These are phyloP conservation scores for Lactifluus subvellereus DNA, from an alignment of 768 basidiomycete species.

Conservation along the genomic window DNA sequence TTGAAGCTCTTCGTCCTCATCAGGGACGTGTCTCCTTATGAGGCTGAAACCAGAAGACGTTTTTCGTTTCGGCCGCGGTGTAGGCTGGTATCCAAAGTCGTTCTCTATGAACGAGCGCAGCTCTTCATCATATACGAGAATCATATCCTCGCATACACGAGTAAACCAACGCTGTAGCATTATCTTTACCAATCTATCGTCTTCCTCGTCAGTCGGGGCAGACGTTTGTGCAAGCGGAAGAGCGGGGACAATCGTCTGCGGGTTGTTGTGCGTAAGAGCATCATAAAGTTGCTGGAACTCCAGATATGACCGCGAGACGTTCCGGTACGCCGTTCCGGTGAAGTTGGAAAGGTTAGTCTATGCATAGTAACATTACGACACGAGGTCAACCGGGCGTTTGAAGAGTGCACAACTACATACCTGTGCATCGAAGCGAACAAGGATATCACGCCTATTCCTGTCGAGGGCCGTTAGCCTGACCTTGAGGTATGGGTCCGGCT, in stretches of 20 bases:
- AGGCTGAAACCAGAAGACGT: conserved; percentile 68
- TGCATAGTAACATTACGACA: not conserved
- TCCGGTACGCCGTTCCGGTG: conserved; percentile 81
- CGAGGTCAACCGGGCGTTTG: not conserved
- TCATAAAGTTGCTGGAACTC: conserved; percentile 96
- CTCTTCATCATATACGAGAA: conserved; percentile 86
- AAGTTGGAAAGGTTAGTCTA: conserved; percentile 95
- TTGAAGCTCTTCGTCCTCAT: conserved; percentile 92
- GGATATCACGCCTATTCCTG: conserved; percentile 89
- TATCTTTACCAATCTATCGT: conserved; percentile 90
- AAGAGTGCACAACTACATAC: conserved; percentile 39
- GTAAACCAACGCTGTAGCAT: conserved; percentile 95
- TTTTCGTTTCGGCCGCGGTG: conserved; percentile 67
- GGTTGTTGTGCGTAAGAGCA: conserved; percentile 80
- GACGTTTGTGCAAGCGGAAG: conserved; percentile 95
- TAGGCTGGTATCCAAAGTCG: conserved; percentile 94
- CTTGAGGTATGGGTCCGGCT: conserved; percentile 75
- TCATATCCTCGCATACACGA: conserved; percentile 87
- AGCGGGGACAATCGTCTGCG: conserved; percentile 94
- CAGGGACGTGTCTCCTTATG: conserved; percentile 75
- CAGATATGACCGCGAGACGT: conserved; percentile 89
- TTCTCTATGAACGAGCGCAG: conserved; percentile 92
- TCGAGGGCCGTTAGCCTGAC: conserved; percentile 89
- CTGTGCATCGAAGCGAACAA: conserved; percentile 93
- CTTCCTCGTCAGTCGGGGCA: conserved; percentile 96